Evolutionary conservation across 2,329 filamentous ascomycete species (phyloP), one percentile per base, ranked within the genome.

Genomic region (Ceratocystis lukuohia): DNA sequence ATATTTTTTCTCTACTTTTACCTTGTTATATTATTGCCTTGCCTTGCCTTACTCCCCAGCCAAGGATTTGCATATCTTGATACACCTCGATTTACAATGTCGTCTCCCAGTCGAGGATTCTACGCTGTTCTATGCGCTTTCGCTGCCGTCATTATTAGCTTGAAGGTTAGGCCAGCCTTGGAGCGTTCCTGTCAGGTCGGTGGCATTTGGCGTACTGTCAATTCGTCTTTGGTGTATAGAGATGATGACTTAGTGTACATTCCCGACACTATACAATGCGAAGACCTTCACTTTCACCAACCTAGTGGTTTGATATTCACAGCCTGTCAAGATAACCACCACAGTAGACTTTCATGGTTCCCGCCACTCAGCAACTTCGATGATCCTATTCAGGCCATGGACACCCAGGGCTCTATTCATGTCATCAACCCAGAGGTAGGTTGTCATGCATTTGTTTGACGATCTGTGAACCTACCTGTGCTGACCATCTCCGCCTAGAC

Each of bases 211-310:
- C 72, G 74, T 15, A 65, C 64, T 7, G 69, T 69, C 2, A 64
- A 50, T 4, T 72, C 70, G 12, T 74, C 71, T 0, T 17, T 66
- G 0, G n/a, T 73, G 4, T 33, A 67, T 3, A 61, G 69, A 5
- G 50, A 66, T 2, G 68, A 74, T 3, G 74, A 76, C 25, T 70
- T 81, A 0, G 70, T 76, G 5, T 68, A 71, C 8, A 81, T 86
- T 8, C 72, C 77, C 0, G 79, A 82, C 68, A 85, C 84, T 0
- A 71, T 76, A 2, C 76, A 82, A 17, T 86, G 84, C 70, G 84
- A 87, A 70, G 84, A 87, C 68, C 61, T 87, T 2, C 83, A 86
- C 70, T 77, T 83, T 66, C 79, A 85, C 68, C 71, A 71, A 1
- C 72, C 77, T 0, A 80, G 78, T 17, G 76, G 78, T 0, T 67